Evolutionary conservation across 495 filamentous ascomycete genomes (phyloP), one percentile per base, ranked within the genome.

Genomic region (Lophiotrema nucula): DNA sequence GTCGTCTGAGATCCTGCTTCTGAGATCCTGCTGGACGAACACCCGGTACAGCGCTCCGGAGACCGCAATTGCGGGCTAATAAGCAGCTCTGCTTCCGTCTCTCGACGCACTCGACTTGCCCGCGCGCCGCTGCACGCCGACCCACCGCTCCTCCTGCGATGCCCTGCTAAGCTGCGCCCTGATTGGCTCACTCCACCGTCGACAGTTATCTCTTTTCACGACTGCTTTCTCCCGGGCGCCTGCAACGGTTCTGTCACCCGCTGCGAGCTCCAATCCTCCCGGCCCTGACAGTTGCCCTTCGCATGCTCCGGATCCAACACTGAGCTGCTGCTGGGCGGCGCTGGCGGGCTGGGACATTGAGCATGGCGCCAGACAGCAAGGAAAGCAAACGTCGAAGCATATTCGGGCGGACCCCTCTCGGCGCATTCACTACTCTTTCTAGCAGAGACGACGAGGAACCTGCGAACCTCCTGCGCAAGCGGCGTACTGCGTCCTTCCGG

Each of bases 321-420:
- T 49, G 58, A 61, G 58, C 58, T 48, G 19, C 41, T 23, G 18
- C 51, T n/a, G 58, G 51, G 49, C 35, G 49, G 50, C 35, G 42
- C 58, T n/a, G 12, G 49, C 58, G 2, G 19, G 6, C 22, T 19
- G 16, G 35, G 26, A 8, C 28, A 31, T 18, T 13, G 47, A 67
- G 35, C 47, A 72, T 72, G 69, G 66, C 68, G 47, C 64, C 50
- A 47, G 60, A 70, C 44, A 53, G 54, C 47, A 62, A 51, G 46
- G 63, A 62, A 8, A 60, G 60, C 31, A 69, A 58, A 51, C 55
- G 70, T 3, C 49, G 58, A 35, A 68, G 60, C 43, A 53, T 72
- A 35, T 68, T 69, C 42, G 56, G 26, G 12, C 63, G 63, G 12
- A 43, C 19, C 44, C 35, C 54, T 16, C 56, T 70, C 8, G 54